A percentile compares a stretch with the other conserved stretches of the same genome.
Evolutionary conservation across 768 basidiomycete genomes (phyloP).

Genomic region (Termitomyces eurrhizus): DNA sequence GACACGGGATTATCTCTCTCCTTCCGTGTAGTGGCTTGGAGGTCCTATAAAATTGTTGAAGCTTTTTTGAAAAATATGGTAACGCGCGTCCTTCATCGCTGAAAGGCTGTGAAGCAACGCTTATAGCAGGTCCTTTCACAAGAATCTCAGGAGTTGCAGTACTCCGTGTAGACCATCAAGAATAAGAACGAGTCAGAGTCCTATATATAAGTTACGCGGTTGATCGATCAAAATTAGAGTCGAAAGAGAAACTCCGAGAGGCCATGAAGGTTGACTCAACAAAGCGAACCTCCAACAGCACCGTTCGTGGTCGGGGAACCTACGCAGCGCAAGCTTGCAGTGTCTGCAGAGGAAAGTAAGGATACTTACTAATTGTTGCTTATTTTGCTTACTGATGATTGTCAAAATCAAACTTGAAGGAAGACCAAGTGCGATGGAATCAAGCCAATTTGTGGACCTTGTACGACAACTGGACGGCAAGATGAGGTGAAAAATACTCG

Average conservation of each 20-base stretch:
- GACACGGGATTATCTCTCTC: neutral
- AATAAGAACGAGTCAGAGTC: slow-evolving; percentile 8
- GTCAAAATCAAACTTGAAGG: slow-evolving; percentile 20
- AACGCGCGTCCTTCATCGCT: neutral
- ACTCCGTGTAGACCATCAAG: neutral
- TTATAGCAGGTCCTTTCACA: neutral
- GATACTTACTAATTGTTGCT: neutral
- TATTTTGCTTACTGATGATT: neutral
- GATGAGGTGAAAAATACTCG: slow-evolving; percentile 27
- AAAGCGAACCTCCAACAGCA: slow-evolving; percentile 17
- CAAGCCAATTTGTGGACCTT: slow-evolving; percentile 40
- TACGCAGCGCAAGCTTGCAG: slow-evolving; percentile 36
- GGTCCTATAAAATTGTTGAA: neutral
- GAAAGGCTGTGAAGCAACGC: neutral
- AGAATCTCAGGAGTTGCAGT: neutral
- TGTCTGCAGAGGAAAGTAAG: slow-evolving; percentile 39
- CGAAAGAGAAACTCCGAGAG: slow-evolving; percentile 5
- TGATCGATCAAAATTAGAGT: slow-evolving; percentile 12
- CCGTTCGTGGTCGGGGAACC: slow-evolving; percentile 30
- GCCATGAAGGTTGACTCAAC: slow-evolving; percentile 21
- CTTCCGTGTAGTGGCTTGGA: neutral
- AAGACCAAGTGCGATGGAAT: slow-evolving; percentile 45
- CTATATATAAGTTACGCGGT: slow-evolving; percentile 2
- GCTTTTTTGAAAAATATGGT: neutral
- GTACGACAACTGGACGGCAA: slow-evolving; percentile 31